Percentiles rank a stretch among this genome's conserved stretches.
phyloP scores from a whole-genome alignment of 805 yeast species.

The Cyberlindnera misumaiensis region DNA sequence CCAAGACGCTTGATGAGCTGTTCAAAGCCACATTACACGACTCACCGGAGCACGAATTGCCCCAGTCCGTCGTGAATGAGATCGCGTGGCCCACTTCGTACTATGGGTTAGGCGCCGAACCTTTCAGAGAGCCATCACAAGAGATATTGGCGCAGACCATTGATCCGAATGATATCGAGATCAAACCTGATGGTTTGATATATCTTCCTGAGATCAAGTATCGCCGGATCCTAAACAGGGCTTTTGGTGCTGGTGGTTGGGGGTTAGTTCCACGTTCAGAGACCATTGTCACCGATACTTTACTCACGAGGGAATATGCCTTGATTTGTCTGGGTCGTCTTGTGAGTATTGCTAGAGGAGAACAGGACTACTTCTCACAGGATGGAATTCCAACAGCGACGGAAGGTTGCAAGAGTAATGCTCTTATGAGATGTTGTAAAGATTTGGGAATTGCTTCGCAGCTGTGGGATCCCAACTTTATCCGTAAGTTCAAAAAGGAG shows the following conservation, averaged over 20 bases:
- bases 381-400: conserved; percentile 90
- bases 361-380: conserved; percentile 84
- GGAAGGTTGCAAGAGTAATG: conserved; percentile 95
- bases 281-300: conserved; percentile 64
- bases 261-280: conserved; percentile 92
- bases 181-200: conserved; percentile 90
- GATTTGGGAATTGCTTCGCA: conserved; percentile 96
- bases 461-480: conserved; percentile 93
- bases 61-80: conserved; percentile 8
- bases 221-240: conserved; percentile 77
- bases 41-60: conserved; percentile 11
- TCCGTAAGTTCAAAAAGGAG: conserved; percentile 55
- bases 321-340: conserved; percentile 80
- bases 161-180: conserved; percentile 73
- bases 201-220: conserved; percentile 95
- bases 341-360: conserved; percentile 91
- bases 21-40: conserved; percentile 19
- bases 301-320: conserved; percentile 86
- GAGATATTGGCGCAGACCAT: conserved; percentile 56
- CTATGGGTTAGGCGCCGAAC: conserved; percentile 76
- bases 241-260: conserved; percentile 99
- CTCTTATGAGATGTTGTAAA: conserved; percentile 96
- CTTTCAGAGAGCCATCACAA: conserved; percentile 59
- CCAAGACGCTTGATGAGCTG: conserved; percentile 12
- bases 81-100: conserved; percentile 82